phyloP scores from a whole-genome alignment of 495 filamentous ascomycete genomes.

The Tuber indicum region DNA sequence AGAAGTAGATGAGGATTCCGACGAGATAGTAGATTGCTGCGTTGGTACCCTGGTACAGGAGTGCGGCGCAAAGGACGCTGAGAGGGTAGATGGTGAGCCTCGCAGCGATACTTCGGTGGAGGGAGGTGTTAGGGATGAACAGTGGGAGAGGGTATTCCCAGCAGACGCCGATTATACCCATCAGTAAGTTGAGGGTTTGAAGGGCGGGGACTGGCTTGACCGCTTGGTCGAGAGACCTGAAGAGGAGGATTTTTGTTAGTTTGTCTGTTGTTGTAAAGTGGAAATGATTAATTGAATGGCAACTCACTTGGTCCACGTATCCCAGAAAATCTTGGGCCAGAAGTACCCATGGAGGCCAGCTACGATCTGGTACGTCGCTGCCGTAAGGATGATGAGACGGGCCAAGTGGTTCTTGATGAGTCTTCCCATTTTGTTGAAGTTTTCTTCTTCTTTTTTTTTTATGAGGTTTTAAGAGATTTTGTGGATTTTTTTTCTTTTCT shows the following conservation, averaged over 20 bases:
- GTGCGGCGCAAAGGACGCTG: conserved; percentile 60
- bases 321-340: conserved; percentile 99
- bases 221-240: conserved; percentile 65
- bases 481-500: conserved; percentile 4
- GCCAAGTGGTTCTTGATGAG: conserved; percentile 99
- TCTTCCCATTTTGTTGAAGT: conserved; percentile 65
- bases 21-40: conserved; percentile 87
- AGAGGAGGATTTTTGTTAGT: conserved; percentile 15
- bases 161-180: conserved; percentile 69
- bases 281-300: not conserved
- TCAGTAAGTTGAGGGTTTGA: conserved; percentile 89
- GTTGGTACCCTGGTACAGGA: conserved; percentile 91
- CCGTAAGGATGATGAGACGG: conserved; percentile 79
- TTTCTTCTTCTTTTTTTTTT: conserved; percentile 11
- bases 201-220: conserved; percentile 84
- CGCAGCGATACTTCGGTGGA: conserved; percentile 83
- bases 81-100: conserved; percentile 79
- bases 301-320: conserved; percentile 70
- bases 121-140: conserved; percentile 54
- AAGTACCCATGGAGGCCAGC: conserved; percentile 83
- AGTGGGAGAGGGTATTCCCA: conserved; percentile 86
- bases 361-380: conserved; percentile 77
- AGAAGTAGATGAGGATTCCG: conserved; percentile 83
- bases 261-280: conserved; percentile 1
- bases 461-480: not conserved